These are phyloP conservation scores for Aspergillus phoenicis DNA, from an alignment of 2,329 filamentous ascomycete species.

Conservation along the genomic window DNA sequence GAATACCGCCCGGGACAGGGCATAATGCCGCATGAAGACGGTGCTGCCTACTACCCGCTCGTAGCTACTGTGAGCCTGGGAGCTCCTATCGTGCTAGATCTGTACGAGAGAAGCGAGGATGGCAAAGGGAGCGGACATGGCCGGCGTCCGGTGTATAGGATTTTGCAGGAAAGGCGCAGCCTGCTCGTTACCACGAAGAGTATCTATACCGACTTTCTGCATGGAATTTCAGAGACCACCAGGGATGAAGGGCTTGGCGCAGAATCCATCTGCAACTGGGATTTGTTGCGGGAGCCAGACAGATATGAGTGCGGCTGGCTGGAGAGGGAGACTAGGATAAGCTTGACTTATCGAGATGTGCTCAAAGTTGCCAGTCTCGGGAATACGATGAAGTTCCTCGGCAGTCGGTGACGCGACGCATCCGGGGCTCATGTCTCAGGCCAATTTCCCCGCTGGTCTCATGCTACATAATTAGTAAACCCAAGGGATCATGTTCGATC, in stretches of 20 bases:
- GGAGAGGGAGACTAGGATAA: slow-evolving; percentile 56
- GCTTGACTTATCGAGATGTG: slow-evolving; percentile 78
- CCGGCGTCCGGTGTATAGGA: slow-evolving; percentile 50
- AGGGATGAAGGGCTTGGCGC: slow-evolving; percentile 67
- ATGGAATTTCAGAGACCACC: slow-evolving; percentile 59
- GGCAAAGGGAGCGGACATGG: slow-evolving; percentile 9
- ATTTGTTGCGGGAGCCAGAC: slow-evolving; percentile 50
- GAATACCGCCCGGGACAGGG: slow-evolving; percentile 85
- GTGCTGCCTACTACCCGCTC: slow-evolving; percentile 79
- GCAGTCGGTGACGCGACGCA: slow-evolving; percentile 25
- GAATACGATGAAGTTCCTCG: slow-evolving; percentile 62
- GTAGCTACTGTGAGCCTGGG: slow-evolving; percentile 91
- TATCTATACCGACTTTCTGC: slow-evolving; percentile 60
- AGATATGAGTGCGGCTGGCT: slow-evolving; percentile 46
- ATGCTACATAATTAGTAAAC: slow-evolving; percentile 33
- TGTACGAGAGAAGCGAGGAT: slow-evolving; percentile 63
- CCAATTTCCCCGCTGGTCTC: background rate
- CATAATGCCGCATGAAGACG: slow-evolving; percentile 98
- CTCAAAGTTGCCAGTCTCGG: slow-evolving; percentile 76
- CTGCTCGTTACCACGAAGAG: slow-evolving; percentile 58
- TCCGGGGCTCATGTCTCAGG: background rate
- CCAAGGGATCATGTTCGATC: slow-evolving; percentile 75
- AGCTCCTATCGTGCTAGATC: slow-evolving; percentile 73
- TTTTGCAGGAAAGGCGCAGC: slow-evolving; percentile 83
- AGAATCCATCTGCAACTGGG: slow-evolving; percentile 59